A percentile compares a stretch with the other conserved stretches of the same genome.
phyloP scores from a whole-genome alignment of 2,329 filamentous ascomycete genomes.

The Diaporthe ampelina region DNA sequence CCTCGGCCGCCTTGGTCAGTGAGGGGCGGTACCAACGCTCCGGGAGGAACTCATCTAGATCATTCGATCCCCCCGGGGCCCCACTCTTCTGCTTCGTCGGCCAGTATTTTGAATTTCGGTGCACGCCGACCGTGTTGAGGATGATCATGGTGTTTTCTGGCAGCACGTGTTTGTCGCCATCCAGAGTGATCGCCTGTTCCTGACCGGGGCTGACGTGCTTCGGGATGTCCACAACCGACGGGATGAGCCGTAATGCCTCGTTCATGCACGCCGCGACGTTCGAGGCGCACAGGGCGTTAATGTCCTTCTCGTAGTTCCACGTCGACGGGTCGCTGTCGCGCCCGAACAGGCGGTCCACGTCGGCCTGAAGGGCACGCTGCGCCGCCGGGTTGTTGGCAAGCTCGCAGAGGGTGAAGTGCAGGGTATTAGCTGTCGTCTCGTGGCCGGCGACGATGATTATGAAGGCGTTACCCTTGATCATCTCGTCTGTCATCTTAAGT shows the following conservation, averaged over 20 bases:
- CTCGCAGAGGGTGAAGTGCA: conserved; percentile 79
- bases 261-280: conserved; percentile 83
- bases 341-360: conserved; percentile 76
- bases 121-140: conserved; percentile 68
- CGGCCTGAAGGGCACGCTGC: conserved; percentile 77
- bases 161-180: conserved; percentile 70
- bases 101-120: conserved; percentile 82
- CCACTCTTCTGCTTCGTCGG: conserved; percentile 66
- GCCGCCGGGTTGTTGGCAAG: conserved; percentile 75
- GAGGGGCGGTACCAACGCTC: conserved; percentile 76
- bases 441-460: conserved; percentile 81
- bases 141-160: conserved; percentile 70
- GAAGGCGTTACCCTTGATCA: conserved; percentile 81
- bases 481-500: conserved; percentile 65
- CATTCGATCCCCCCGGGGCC: conserved; percentile 59
- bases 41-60: conserved; percentile 78
- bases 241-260: conserved; percentile 80
- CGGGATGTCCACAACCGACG: conserved; percentile 79
- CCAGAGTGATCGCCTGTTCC: conserved; percentile 70
- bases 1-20: conserved; percentile 39
- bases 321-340: conserved; percentile 64
- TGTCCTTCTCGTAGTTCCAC: conserved; percentile 79
- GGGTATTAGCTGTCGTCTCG: conserved; percentile 82
- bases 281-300: conserved; percentile 76
- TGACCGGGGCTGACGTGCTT: conserved; percentile 68